Percentiles rank a stretch among this genome's conserved stretches.
Evolutionary conservation across 768 basidiomycete genomes (phyloP).

Genomic region (Lanmaoa pseudosensibilis): DNA sequence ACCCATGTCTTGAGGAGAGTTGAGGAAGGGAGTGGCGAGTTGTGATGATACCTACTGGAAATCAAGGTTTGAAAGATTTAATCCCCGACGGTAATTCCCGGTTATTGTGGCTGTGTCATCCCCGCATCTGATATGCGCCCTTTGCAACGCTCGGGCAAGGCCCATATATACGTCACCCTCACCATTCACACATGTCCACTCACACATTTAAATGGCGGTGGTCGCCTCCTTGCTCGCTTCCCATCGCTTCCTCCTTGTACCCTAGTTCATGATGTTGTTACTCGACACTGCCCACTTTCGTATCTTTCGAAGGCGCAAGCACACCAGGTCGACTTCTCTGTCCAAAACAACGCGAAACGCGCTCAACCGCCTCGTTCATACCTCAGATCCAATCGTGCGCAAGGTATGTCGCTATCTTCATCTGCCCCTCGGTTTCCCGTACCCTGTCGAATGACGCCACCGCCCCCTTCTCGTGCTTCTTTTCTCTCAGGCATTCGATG

Average conservation of each 20-base stretch:
- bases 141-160: no score
- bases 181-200: conserved; percentile 20
- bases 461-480: conserved; percentile 6
- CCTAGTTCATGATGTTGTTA: conserved; percentile 20
- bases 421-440: conserved; percentile 39
- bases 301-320: conserved; percentile 46
- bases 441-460: conserved; percentile 29
- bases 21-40: conserved; percentile 54
- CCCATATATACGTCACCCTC: conserved; percentile 14
- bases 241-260: conserved; percentile 22
- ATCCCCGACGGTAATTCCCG: conserved; percentile 32
- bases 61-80: conserved; percentile 37
- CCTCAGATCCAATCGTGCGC: conserved; percentile 52
- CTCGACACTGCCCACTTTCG: conserved; percentile 34
- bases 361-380: conserved; percentile 62
- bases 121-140: not conserved
- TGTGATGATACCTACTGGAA: conserved; percentile 53
- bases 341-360: conserved; percentile 71
- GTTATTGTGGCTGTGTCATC: conserved; percentile 21
- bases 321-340: conserved; percentile 40
- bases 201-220: conserved; percentile 21
- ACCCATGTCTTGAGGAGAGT: conserved; percentile 79
- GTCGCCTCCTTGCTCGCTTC: conserved; percentile 24
- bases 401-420: conserved; percentile 46
- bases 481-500: conserved; percentile 60